Percentiles rank a stretch among this genome's conserved stretches.
These are phyloP conservation scores for Aspergillus hancockii DNA, from an alignment of 495 filamentous ascomycete genomes.

Conservation along the genomic window DNA sequence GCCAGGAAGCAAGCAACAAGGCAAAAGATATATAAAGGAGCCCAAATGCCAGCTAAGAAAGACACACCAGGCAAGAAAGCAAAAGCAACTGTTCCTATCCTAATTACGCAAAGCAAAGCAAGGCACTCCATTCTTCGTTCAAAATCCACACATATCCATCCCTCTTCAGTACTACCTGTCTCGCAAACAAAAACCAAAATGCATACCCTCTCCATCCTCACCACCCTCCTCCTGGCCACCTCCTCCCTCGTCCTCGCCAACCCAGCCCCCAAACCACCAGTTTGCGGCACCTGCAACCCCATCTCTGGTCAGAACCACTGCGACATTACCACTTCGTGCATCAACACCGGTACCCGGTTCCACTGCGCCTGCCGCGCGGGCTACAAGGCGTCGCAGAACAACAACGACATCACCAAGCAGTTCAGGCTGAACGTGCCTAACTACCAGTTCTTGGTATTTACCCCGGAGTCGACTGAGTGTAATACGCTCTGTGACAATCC, in stretches of 20 bases:
- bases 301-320: constrained; percentile 44
- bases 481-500: constrained; percentile 42
- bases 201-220: constrained; percentile 26
- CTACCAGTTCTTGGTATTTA: constrained; percentile 47
- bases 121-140: too few relatives aligned
- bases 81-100: neutral
- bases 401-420: constrained; percentile 36
- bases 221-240: constrained; percentile 26
- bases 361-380: constrained; percentile 72
- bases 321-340: constrained; percentile 46
- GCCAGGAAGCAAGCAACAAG: neutral
- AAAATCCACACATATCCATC: too few relatives aligned
- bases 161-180: too few relatives aligned
- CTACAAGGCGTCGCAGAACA: constrained; percentile 57
- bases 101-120: neutral
- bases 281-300: constrained; percentile 46
- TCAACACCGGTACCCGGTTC: constrained; percentile 68
- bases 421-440: constrained; percentile 43
- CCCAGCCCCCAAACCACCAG: constrained; percentile 17
- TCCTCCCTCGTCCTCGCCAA: constrained; percentile 27
- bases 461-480: constrained; percentile 39
- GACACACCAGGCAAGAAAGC: neutral
- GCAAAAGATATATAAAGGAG: constrained; percentile 3
- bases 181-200: constrained; percentile 24
- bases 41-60: neutral